Evolutionary conservation across 495 filamentous ascomycete species (phyloP), one percentile per base, ranked within the genome.

Genomic region (Penicillium bovifimosum): DNA sequence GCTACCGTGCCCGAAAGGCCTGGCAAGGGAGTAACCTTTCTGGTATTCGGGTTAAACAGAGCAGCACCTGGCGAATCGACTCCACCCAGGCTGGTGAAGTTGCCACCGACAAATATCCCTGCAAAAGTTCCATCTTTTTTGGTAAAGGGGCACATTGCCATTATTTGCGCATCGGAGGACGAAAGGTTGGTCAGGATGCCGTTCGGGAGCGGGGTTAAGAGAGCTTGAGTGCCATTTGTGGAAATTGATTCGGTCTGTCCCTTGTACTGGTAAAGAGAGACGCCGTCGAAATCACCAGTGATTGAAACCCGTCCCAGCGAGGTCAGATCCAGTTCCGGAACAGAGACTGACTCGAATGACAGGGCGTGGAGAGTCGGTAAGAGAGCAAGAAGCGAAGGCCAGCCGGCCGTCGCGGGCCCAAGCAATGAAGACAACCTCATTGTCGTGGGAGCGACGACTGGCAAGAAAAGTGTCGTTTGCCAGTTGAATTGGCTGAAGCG

Each of bases 61-160:
- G 93, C 93, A 31, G 91, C 81, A 27, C 88, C 91, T 41, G 82
- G 80, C 10, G 91, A 85, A 66, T 89, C 73, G 38, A 84, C 74
- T 41, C 82, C 83, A 31, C 84, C 87, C 33, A 98, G 68, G 61
- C 87, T 95, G n/a, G 92, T 96, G 67, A 99, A 99, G 72, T 96
- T 97, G 11, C 93, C 93, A 20, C 86, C 93, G 5, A 96, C 79
- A 18, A 96, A 82, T 26, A 96, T 81, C 10, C 88, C 89, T 14
- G 80, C 76, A 32, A 85, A 72, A 5, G 71, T 80, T 42, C 87
- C 88, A 66, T 88, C 76, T 35, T 77, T 76, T 65, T 80, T 70
- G 14, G 82, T 75, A 63, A 92, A 91, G 16, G 86, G 72, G 71
- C 95, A 97, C 87, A 97, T 91, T 31, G 86, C 77, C 58, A 80